phyloP scores from a whole-genome alignment of 2,329 filamentous ascomycete genomes.

The Monosporascus sp. region DNA sequence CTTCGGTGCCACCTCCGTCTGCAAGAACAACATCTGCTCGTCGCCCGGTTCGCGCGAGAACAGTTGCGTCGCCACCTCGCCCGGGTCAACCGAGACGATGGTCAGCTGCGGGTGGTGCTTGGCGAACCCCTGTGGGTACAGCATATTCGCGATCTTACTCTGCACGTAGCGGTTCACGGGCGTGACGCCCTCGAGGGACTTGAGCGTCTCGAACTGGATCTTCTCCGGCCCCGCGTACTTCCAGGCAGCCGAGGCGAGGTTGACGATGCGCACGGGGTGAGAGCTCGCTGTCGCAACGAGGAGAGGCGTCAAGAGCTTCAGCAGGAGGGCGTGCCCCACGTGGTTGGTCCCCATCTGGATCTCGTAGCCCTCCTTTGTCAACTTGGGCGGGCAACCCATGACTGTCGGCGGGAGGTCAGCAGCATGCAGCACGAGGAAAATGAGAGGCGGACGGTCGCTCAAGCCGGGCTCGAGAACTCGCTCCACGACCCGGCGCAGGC shows the following conservation, averaged over 20 bases:
- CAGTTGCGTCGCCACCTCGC: conserved; percentile 21
- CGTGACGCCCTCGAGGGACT: neutral
- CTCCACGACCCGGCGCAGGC: too few relatives aligned
- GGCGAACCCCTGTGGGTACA: conserved; percentile 27
- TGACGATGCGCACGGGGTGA: conserved; percentile 6
- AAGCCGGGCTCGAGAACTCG: too few relatives aligned
- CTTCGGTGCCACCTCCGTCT: conserved; percentile 11
- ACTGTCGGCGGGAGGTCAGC: conserved; percentile 10
- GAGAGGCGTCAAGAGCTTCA: conserved; percentile 21
- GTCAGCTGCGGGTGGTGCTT: conserved; percentile 21
- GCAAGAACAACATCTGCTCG: conserved; percentile 11
- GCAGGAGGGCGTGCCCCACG: conserved; percentile 36
- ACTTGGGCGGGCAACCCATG: conserved; percentile 26
- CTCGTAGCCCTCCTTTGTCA: conserved; percentile 37
- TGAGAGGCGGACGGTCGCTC: too few relatives aligned
- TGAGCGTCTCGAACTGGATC: conserved; percentile 11
- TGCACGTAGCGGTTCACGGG: conserved; percentile 23
- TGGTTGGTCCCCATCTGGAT: conserved; percentile 39
- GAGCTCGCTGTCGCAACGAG: conserved; percentile 6
- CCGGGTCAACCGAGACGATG: conserved; percentile 23
- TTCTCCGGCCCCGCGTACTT: conserved; percentile 5
- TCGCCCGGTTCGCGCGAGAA: conserved; percentile 8
- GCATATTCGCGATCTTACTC: conserved; percentile 31
- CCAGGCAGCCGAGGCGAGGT: conserved; percentile 4
- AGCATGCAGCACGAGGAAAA: neutral